Evolutionary conservation across 2,329 filamentous ascomycete genomes (phyloP).

Genomic region (Acrocalymma vagum): DNA sequence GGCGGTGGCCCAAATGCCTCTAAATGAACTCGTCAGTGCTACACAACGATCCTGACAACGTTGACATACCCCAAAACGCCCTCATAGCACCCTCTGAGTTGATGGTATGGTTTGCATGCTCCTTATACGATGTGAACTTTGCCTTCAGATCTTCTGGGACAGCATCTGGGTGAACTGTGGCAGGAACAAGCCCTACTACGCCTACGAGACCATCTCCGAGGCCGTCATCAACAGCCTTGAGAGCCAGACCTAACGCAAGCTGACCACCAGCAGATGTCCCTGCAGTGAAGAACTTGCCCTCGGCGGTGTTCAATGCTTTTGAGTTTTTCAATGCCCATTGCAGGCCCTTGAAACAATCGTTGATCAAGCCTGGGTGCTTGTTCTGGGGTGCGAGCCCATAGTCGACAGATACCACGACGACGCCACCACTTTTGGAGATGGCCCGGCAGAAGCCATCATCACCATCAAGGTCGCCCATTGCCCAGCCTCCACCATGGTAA

Average conservation of each 20-base stretch:
- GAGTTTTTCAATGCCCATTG: slow-evolving; percentile 40
- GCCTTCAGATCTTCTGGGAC: slow-evolving; percentile 46
- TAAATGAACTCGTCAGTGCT: slow-evolving; percentile 33
- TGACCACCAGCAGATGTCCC: slow-evolving; percentile 52
- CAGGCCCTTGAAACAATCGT: slow-evolving; percentile 46
- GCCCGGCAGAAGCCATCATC: slow-evolving; percentile 40
- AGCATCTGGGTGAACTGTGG: slow-evolving; percentile 45
- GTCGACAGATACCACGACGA: slow-evolving; percentile 45
- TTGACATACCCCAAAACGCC: slow-evolving; percentile 38
- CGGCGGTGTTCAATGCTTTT: slow-evolving; percentile 28
- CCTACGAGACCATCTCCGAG: slow-evolving; percentile 46
- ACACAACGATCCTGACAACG: slow-evolving; percentile 24
- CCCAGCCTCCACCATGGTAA: slow-evolving; percentile 49
- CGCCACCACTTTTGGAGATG: slow-evolving; percentile 31
- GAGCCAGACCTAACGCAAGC: slow-evolving; percentile 46
- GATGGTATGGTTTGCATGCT: slow-evolving; percentile 48
- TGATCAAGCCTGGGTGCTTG: slow-evolving; percentile 41
- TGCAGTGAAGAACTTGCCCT: slow-evolving; percentile 43
- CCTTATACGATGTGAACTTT: slow-evolving; percentile 45
- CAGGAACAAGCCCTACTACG: slow-evolving; percentile 48
- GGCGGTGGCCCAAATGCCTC: slow-evolving; percentile 41
- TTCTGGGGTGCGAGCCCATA: slow-evolving; percentile 47
- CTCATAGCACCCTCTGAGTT: slow-evolving; percentile 46
- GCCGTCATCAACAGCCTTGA: slow-evolving; percentile 49
- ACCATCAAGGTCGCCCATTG: slow-evolving; percentile 44